A percentile compares a stretch with the other conserved stretches of the same genome.
Evolutionary conservation across 148 eudicot species (phyloP).

Genomic region (Amaranthus hypochondriacus): DNA sequence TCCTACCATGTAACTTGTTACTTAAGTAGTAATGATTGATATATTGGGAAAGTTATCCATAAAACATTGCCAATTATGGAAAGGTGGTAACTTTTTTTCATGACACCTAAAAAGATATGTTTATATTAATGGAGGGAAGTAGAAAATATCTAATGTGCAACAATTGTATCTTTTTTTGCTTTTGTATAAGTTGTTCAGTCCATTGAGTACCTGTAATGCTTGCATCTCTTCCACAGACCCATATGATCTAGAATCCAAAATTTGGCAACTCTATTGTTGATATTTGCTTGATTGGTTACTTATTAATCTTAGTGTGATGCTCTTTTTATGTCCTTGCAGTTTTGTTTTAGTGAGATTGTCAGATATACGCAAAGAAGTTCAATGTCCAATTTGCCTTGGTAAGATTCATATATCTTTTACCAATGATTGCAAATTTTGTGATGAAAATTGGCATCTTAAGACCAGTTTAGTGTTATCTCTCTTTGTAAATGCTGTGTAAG

Average conservation of each 20-base stretch:
- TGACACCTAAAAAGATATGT: too few species aligned
- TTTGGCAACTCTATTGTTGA: slow-evolving; percentile 9
- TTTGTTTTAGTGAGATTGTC: slow-evolving; percentile 47
- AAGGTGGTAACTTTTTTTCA: too few species aligned
- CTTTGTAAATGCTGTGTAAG: slow-evolving; percentile 5
- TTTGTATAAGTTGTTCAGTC: neutral
- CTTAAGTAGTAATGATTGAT: too few species aligned
- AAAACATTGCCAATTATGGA: too few species aligned
- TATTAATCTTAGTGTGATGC: slow-evolving; percentile 1
- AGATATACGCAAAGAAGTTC: slow-evolving; percentile 82
- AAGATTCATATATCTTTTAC: slow-evolving; percentile 10
- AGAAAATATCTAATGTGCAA: neutral
- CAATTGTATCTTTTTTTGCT: neutral
- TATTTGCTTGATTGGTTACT: neutral
- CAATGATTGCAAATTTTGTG: neutral
- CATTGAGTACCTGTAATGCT: slow-evolving; percentile 1
- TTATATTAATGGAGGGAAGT: too few species aligned
- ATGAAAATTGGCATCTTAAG: neutral
- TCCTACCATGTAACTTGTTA: too few species aligned
- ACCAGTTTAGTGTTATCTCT: neutral
- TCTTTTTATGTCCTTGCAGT: slow-evolving; percentile 32
- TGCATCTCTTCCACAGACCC: neutral
- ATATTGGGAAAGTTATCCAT: too few species aligned
- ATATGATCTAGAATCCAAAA: slow-evolving; percentile 7
- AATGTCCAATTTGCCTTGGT: slow-evolving; percentile 92